These are phyloP conservation scores for Rhododendron mucronatum DNA, from an alignment of 148 eudicot genomes.

Conservation along the genomic window DNA sequence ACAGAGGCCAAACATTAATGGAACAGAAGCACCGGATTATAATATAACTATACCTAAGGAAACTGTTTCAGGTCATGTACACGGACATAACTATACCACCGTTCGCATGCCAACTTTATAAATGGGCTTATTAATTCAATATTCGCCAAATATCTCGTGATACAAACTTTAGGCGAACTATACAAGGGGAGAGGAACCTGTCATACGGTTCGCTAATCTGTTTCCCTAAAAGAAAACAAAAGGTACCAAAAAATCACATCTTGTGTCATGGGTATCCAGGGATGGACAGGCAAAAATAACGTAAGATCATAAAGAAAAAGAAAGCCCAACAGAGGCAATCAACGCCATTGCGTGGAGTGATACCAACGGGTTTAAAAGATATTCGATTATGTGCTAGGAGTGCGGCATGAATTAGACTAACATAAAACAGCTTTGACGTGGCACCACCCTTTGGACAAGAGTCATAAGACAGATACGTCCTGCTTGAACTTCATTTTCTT, in stretches of 20 bases:
- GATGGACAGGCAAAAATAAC: background rate
- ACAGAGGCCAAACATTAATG: background rate
- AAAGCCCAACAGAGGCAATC: background rate
- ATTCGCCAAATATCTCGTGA: constrained; percentile 1
- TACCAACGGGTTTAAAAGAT: background rate
- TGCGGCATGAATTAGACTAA: background rate
- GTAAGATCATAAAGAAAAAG: background rate
- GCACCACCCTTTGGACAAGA: background rate
- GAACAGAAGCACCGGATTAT: background rate
- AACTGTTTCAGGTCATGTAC: background rate
- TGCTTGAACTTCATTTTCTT: background rate
- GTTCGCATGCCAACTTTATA: background rate
- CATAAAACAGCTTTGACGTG: background rate
- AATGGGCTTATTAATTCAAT: background rate
- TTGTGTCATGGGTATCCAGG: background rate
- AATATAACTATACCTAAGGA: background rate
- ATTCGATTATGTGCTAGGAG: background rate
- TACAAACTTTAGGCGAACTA: background rate
- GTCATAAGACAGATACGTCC: background rate
- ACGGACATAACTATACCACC: background rate
- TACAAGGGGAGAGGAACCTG: background rate
- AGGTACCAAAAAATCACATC: background rate
- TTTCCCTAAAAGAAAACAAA: background rate
- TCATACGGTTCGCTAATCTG: constrained; percentile 1
- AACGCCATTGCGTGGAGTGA: background rate